phyloP scores from a whole-genome alignment of 2,329 filamentous ascomycete species.

The Botrytis squamosa region DNA sequence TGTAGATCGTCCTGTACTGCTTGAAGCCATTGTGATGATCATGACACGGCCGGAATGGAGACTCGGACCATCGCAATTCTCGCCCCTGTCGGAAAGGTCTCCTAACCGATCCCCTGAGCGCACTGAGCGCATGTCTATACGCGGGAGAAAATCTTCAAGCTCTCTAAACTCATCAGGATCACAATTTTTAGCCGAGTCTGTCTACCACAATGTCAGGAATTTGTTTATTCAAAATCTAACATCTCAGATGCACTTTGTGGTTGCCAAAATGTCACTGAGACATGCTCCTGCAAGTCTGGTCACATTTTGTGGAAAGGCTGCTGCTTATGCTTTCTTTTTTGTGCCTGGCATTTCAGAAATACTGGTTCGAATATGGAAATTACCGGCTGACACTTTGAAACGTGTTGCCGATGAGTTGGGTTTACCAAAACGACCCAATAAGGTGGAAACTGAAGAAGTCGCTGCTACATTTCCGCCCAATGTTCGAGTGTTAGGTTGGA shows the following conservation, averaged over 20 bases:
- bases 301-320: conserved; percentile 69
- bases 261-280: conserved; percentile 70
- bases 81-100: conserved; percentile 48
- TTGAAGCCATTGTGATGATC: conserved; percentile 68
- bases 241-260: conserved; percentile 68
- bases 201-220: conserved; percentile 70
- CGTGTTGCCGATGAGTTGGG: conserved; percentile 61
- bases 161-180: conserved; percentile 60
- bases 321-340: conserved; percentile 73
- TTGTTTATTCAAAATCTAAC: conserved; percentile 68
- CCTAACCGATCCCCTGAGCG: conserved; percentile 33
- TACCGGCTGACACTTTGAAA: conserved; percentile 56
- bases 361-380: conserved; percentile 64
- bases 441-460: conserved; percentile 42
- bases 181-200: conserved; percentile 67
- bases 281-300: conserved; percentile 56
- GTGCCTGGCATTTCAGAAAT: conserved; percentile 70
- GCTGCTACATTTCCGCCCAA: conserved; percentile 43
- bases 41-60: conserved; percentile 73
- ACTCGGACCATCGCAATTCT: conserved; percentile 56
- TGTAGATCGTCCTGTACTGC: conserved; percentile 65
- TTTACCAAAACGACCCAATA: conserved; percentile 53
- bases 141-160: conserved; percentile 43
- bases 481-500: conserved; percentile 60
- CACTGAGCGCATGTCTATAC: conserved; percentile 31